These are phyloP conservation scores for Fusarium sp. DNA, from an alignment of 2,329 filamentous ascomycete species.

Conservation along the genomic window DNA sequence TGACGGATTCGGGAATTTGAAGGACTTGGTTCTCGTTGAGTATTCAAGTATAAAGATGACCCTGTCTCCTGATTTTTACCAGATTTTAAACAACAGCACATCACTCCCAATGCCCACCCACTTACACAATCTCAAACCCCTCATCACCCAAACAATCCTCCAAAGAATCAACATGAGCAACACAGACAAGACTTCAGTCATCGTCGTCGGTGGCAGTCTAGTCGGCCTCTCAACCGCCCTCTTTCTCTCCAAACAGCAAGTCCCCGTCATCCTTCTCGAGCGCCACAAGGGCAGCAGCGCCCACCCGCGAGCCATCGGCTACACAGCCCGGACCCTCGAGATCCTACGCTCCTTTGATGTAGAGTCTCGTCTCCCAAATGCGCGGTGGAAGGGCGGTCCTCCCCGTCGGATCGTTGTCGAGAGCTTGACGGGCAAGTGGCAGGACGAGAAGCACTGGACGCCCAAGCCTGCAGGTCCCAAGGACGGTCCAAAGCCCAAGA, in stretches of 20 bases:
- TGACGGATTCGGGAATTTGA: not conserved
- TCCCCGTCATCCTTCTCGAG: constrained; percentile 52
- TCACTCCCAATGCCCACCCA: not conserved
- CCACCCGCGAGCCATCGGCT: constrained; percentile 53
- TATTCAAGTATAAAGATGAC: not conserved
- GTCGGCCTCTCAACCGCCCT: constrained; percentile 55
- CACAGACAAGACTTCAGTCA: constrained; percentile 38
- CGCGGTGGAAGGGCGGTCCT: constrained; percentile 30
- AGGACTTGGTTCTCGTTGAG: not conserved
- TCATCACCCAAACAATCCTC: not conserved
- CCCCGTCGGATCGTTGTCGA: constrained; percentile 38
- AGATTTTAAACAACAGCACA: not conserved
- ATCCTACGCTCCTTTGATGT: constrained; percentile 46
- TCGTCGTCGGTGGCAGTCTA: constrained; percentile 55
- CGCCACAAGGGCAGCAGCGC: constrained; percentile 49
- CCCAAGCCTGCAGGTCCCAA: constrained; percentile 17
- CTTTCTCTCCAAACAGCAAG: constrained; percentile 47
- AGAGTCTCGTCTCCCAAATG: constrained; percentile 22
- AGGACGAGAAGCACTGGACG: constrained; percentile 37
- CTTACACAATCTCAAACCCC: not conserved
- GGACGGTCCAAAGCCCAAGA: not conserved
- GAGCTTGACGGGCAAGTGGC: constrained; percentile 39
- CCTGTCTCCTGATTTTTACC: not conserved
- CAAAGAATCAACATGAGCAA: not conserved
- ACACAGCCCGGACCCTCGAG: constrained; percentile 54